A percentile compares a stretch with the other conserved stretches of the same genome.
Evolutionary conservation across 2,329 filamentous ascomycete genomes (phyloP).

Genomic region (Claviceps cyperi): DNA sequence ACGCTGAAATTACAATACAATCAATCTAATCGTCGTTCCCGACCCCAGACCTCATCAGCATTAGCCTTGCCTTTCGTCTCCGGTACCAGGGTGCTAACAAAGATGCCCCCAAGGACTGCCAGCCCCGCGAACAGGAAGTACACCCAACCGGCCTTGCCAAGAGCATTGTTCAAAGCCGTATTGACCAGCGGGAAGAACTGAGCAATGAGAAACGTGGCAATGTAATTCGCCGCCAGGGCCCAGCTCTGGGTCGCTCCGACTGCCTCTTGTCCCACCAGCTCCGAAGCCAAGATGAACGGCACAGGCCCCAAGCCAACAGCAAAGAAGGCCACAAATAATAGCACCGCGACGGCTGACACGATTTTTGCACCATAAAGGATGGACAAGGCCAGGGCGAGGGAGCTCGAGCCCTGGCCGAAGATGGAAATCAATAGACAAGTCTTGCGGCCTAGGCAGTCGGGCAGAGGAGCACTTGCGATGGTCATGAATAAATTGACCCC

Average conservation of each 20-base stretch:
- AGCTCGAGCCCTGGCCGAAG: slow-evolving; percentile 66
- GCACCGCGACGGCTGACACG: slow-evolving; percentile 65
- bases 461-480: slow-evolving; percentile 64
- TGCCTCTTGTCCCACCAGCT: slow-evolving; percentile 79
- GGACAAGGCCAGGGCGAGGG: slow-evolving; percentile 63
- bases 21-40: slow-evolving; percentile 40
- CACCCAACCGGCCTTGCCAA: slow-evolving; percentile 63
- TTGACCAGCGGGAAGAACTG: slow-evolving; percentile 91
- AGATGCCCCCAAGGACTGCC: slow-evolving; percentile 52
- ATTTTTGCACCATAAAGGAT: slow-evolving; percentile 60
- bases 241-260: slow-evolving; percentile 86
- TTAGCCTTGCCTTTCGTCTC: slow-evolving; percentile 79
- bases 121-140: slow-evolving; percentile 84
- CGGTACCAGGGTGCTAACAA: slow-evolving; percentile 62
- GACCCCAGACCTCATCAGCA: slow-evolving; percentile 82
- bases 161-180: slow-evolving; percentile 45
- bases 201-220: slow-evolving; percentile 80
- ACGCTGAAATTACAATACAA: neutral
- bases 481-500: slow-evolving; percentile 77
- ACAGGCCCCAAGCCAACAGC: slow-evolving; percentile 85
- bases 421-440: slow-evolving; percentile 71
- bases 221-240: slow-evolving; percentile 75
- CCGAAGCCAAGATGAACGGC: slow-evolving; percentile 84
- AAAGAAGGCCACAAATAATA: slow-evolving; percentile 80
- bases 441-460: slow-evolving; percentile 81